Percentiles rank a stretch among this genome's conserved stretches.
Evolutionary conservation across 352 stramenopile species (phyloP).

Genomic region (Phytopythium vexans): DNA sequence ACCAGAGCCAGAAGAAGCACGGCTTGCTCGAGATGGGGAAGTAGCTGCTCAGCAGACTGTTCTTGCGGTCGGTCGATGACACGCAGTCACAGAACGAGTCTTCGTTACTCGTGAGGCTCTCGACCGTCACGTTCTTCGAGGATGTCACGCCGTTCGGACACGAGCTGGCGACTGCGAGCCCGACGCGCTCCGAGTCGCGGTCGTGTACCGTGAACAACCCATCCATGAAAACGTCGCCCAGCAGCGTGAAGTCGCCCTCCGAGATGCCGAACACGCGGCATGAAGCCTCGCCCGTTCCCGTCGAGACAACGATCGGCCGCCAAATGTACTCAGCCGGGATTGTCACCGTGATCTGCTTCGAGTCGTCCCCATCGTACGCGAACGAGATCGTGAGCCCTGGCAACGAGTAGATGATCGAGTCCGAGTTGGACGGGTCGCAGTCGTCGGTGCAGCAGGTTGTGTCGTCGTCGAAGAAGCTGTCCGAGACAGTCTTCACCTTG

Average conservation of each 20-base stretch:
- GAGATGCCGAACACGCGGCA: conserved; percentile 84
- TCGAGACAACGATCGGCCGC: conserved; percentile 63
- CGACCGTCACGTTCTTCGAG: conserved; percentile 60
- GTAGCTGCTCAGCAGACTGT: conserved; percentile 58
- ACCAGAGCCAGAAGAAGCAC: conserved; percentile 88
- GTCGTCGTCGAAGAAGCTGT: conserved; percentile 71
- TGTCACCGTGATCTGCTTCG: conserved; percentile 65
- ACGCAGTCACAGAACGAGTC: conserved; percentile 71
- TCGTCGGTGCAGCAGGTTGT: conserved; percentile 60
- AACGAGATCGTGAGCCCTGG: conserved; percentile 62
- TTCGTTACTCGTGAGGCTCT: conserved; percentile 19
- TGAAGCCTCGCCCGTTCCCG: conserved; percentile 26
- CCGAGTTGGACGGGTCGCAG: conserved; percentile 62
- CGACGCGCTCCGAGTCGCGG: conserved; percentile 46
- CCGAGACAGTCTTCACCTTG: conserved; percentile 33
- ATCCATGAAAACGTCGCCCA: conserved; percentile 86
- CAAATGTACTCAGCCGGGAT: conserved; percentile 83
- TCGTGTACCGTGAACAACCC: conserved; percentile 82
- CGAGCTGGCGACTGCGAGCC: conserved; percentile 60
- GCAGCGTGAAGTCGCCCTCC: conserved; percentile 66
- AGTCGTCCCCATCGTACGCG: conserved; percentile 38
- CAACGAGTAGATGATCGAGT: conserved; percentile 59
- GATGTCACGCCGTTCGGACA: conserved; percentile 73
- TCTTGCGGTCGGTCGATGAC: conserved; percentile 47
- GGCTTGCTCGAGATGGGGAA: conserved; percentile 57